Evolutionary conservation across 306 rosid species (phyloP), one percentile per base, ranked within the genome.

Genomic region (Psophocarpus tetragonolobus): DNA sequence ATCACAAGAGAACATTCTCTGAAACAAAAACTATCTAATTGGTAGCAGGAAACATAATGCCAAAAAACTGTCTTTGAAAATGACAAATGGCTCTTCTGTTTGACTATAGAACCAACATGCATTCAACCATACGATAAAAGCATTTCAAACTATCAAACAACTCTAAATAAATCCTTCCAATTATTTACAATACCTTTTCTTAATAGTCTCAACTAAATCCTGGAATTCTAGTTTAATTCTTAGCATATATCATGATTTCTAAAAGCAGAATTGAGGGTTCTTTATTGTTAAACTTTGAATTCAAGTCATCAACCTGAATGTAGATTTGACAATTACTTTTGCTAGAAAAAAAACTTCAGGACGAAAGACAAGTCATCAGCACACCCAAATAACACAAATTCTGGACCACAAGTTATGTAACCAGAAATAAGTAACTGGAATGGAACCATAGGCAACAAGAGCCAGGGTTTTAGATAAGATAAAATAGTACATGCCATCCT

Each of bases 11-110:
- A 68, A 24, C 73, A 33, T 45, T 74, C 36, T 69, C n/a, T 7
- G 7, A 54, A 75, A 48, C 68, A 33, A 42, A 68, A 69, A 45
- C 20, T 71, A 75, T 80, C 61, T 47, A 42, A 47, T 5, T 26
- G 47, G 74, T 15, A 30, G 50, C 58, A 21, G 44, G 64, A 30
- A 70, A 35, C 65, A 53, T 56, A 29, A 45, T 75, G 44, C 65
- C 53, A n/a, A 42, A 69, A 35, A 47, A 30, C 14, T 53, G 51
- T 15, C 73, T 35, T 23, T 51, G 44, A 10, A 51, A 74, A 44
- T 8, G 27, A 66, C 20, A 56, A 26, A 20, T 32, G 10, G 51
- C 2, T 36, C 53, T 47, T 68, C 15, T 42, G 26, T 36, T 68
- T 67, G 41, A 56, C 47, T 4, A 35, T 29, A 58, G 20, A 67